A percentile compares a stretch with the other conserved stretches of the same genome.
These are phyloP conservation scores for Aegilops bicornis DNA, from an alignment of 176 grass and related monocot species.

Conservation along the genomic window DNA sequence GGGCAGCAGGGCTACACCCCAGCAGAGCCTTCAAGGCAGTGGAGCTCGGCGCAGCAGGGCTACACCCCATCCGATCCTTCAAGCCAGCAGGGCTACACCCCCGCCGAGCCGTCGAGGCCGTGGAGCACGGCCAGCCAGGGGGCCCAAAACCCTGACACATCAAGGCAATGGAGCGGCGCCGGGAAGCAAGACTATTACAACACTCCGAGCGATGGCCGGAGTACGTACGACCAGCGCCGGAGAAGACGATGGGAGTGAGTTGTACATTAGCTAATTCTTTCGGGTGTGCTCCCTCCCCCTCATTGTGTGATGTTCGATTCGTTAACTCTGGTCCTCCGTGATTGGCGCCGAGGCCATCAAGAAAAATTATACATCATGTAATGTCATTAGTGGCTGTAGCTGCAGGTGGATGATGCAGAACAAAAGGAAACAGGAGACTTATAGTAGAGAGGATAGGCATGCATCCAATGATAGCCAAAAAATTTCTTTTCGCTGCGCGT, in stretches of 20 bases:
- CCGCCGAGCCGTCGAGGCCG: not conserved
- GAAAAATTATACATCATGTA: slow-evolving; percentile 25
- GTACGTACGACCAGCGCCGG: slow-evolving; percentile 17
- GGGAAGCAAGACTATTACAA: slow-evolving; percentile 39
- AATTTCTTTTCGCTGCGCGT: not conserved
- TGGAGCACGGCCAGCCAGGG: not conserved
- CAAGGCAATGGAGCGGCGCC: slow-evolving; percentile 8
- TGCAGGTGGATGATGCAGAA: not conserved
- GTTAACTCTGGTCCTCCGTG: slow-evolving; percentile 13
- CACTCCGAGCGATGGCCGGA: slow-evolving; percentile 19
- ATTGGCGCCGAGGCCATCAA: slow-evolving; percentile 27
- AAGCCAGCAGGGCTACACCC: not conserved
- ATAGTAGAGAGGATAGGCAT: not conserved
- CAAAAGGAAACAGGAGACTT: not conserved
- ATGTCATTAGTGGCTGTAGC: not conserved
- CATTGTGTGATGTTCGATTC: slow-evolving; percentile 30
- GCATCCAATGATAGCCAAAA: not conserved
- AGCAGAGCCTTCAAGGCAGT: not conserved
- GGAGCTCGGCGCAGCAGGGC: not conserved
- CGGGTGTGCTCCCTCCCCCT: not conserved
- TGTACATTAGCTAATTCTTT: slow-evolving; percentile 41
- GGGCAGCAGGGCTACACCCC: not conserved
- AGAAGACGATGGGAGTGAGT: slow-evolving; percentile 34
- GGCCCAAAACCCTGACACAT: slow-evolving; percentile 18
- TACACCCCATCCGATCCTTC: not conserved